These are phyloP conservation scores for Mycosarcoma mackinlayi DNA, from an alignment of 1,284 basidiomycete species.

Conservation along the genomic window DNA sequence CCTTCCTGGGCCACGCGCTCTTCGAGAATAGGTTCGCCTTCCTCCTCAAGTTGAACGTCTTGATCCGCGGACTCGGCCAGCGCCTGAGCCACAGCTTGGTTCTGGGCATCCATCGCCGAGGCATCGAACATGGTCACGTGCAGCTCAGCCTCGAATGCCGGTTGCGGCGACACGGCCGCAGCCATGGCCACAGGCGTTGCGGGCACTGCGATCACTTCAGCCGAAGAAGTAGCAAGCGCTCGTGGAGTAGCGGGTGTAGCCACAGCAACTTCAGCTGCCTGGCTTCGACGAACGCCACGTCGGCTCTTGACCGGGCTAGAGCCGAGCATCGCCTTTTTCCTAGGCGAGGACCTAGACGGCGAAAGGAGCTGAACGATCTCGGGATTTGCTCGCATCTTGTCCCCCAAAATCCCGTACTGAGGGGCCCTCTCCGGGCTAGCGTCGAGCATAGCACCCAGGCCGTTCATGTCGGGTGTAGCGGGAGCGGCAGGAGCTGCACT, in stretches of 20 bases:
- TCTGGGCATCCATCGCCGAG: constrained; percentile 23
- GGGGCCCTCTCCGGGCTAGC: constrained; percentile 14
- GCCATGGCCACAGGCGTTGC: neutral
- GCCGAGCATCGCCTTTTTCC: constrained; percentile 11
- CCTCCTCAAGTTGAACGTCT: neutral
- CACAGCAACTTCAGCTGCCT: constrained; percentile 25
- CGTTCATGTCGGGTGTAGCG: constrained; percentile 32
- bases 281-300: constrained; percentile 30
- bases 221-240: neutral
- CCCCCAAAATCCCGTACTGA: constrained; percentile 34
- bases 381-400: constrained; percentile 38
- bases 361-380: constrained; percentile 26
- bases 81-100: constrained; percentile 23
- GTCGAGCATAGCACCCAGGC: constrained; percentile 20
- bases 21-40: neutral
- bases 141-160: constrained; percentile 32
- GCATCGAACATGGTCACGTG: constrained; percentile 43
- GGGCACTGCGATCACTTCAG: constrained; percentile 7
- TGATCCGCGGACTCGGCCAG: constrained; percentile 4
- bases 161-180: neutral
- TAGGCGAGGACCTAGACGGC: constrained; percentile 17
- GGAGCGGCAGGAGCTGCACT: constrained; percentile 22
- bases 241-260: constrained; percentile 17
- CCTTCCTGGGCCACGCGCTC: neutral
- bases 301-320: constrained; percentile 21